These are phyloP conservation scores for Arthonia radiata DNA, from an alignment of 495 filamentous ascomycete genomes.

Conservation along the genomic window DNA sequence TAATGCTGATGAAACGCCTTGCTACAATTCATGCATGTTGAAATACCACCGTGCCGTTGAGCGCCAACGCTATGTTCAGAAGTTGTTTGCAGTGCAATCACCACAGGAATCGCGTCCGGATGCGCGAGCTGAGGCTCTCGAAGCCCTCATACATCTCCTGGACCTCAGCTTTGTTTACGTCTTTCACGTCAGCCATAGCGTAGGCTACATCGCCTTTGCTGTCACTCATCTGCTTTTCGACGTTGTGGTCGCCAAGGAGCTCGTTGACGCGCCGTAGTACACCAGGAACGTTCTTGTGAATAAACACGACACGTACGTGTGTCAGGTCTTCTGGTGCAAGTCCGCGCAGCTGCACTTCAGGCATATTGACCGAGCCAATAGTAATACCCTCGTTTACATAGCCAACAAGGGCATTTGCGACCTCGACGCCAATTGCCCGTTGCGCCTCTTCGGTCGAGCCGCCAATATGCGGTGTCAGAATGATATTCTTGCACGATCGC, in stretches of 20 bases:
- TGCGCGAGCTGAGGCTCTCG: conserved; percentile 38
- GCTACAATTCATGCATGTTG: too few species aligned
- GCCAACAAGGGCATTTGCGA: conserved; percentile 58
- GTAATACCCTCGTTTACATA: conserved; percentile 90
- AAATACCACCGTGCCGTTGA: too few species aligned
- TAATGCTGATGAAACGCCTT: too few species aligned
- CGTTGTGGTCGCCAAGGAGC: conserved; percentile 81
- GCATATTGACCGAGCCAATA: conserved; percentile 80
- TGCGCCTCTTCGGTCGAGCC: conserved; percentile 97
- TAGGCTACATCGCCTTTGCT: conserved; percentile 88
- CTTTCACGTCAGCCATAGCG: conserved; percentile 90
- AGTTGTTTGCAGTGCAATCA: too few species aligned
- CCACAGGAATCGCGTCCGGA: too few species aligned
- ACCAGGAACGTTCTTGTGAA: neutral
- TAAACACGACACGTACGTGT: conserved; percentile 32
- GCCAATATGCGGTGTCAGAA: conserved; percentile 89
- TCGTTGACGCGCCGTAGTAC: conserved; percentile 43
- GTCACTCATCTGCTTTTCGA: conserved; percentile 95
- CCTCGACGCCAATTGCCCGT: conserved; percentile 85
- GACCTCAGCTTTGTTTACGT: conserved; percentile 55
- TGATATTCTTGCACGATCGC: conserved; percentile 66
- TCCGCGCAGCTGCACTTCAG: conserved; percentile 70
- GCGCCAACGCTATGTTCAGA: too few species aligned
- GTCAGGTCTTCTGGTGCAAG: conserved; percentile 70
- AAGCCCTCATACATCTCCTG: conserved; percentile 63